Evolutionary conservation across 129 eudicot genomes (phyloP), one percentile per base, ranked within the genome.

Genomic region (Flaveria linearis): DNA sequence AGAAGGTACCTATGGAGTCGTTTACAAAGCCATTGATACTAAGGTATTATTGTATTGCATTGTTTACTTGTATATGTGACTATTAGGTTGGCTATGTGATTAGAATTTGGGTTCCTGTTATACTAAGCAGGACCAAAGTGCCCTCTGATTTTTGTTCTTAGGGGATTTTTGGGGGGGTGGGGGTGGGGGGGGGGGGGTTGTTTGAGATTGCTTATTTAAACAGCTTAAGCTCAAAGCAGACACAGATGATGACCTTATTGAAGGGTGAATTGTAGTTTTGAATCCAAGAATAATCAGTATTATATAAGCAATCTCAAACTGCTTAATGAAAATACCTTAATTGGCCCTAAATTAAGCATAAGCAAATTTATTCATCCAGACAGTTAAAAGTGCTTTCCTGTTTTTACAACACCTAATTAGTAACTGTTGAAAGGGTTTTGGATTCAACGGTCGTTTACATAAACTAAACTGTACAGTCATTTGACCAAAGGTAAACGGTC

Each of bases 1-100:
- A 36, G 98, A 94, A 81, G 98, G 98, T 57, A 94, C 98, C 14
- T 94, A 94, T 49, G 98, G 98, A 12, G 98, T 94, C 50, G 98
- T 94, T 47, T 94, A 67, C 86, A 94, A 94, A 78, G 98, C 98
- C 49, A 91, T 94, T 76, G 98, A 94, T 72, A 94, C 97, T 6
- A 84, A 91, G 97, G 98, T 93, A 85, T 51, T 4, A 39, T 14
- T 53, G 14, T 69, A 78, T 30, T 45, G 45, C 20, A 50, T 43
- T 49, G 0, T 46, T 28, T 57, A 8, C 33, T 68, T 30, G 25
- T 42, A n/a, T 52, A 67, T 56, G 65, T 10, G 12, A 64, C 51
- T 49, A 28, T 70, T 9, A 0, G 10, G 13, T 23, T 77, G 30
- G 11, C 0, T 10, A 0, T 68, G 57, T 8, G 41, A 9, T 80